Evolutionary conservation across 2,329 filamentous ascomycete species (phyloP).

Genomic region (Ascochyta pisi): DNA sequence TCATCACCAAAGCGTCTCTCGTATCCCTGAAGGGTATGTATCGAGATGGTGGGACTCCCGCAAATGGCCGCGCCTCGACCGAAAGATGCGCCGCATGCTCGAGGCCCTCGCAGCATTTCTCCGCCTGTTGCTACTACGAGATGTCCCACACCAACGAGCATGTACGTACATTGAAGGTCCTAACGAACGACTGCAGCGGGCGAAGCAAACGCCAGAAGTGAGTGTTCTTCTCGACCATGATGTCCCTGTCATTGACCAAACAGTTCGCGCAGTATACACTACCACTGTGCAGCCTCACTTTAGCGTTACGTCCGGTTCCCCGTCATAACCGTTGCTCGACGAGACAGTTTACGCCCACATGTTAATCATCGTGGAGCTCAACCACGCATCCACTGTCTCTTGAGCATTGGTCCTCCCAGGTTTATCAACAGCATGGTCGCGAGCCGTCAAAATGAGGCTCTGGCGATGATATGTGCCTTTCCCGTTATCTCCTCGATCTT

Average conservation of each 20-base stretch:
- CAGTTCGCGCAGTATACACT: background rate
- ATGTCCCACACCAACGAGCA: background rate
- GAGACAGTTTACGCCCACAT: background rate
- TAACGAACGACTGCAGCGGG: background rate
- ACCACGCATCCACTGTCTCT: background rate
- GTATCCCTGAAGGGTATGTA: constrained; percentile 8
- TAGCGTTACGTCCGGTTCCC: background rate
- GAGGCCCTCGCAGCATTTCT: background rate
- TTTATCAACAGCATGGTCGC: constrained; percentile 28
- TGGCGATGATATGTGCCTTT: constrained; percentile 37
- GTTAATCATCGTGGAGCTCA: background rate
- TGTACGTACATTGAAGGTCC: background rate
- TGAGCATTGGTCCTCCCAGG: background rate
- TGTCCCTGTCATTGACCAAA: background rate
- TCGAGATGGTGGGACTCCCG: constrained; percentile 15
- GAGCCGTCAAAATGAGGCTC: constrained; percentile 36
- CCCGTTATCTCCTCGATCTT: constrained; percentile 39
- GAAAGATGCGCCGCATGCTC: background rate
- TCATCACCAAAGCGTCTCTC: constrained; percentile 8
- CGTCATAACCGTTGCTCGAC: background rate
- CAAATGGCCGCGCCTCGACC: constrained; percentile 12
- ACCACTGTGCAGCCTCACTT: constrained; percentile 1
- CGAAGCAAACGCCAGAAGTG: background rate
- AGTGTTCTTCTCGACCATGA: background rate
- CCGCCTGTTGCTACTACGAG: constrained; percentile 6